Conservation (phyloP, 352 stramenopile genomes). For the Phytopythium mirpurense region DNA sequence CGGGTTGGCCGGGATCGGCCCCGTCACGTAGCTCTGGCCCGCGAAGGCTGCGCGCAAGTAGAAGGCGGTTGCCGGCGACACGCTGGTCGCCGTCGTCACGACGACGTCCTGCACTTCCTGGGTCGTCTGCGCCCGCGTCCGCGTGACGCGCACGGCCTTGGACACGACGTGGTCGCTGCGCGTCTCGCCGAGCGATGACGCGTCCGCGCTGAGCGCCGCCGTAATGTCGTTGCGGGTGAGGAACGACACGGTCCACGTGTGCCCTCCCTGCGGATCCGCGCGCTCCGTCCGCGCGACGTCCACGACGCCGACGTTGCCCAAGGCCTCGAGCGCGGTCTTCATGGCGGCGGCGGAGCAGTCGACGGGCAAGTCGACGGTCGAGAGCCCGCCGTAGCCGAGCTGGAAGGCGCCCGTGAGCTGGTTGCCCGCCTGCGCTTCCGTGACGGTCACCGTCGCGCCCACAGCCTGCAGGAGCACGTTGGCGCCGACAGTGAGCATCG, state of each 20-base stretch:
- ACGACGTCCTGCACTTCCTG: conserved; percentile 67
- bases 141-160: conserved; percentile 40
- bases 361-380: conserved; percentile 72
- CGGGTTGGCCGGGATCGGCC: conserved; percentile 77
- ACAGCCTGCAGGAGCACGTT: conserved; percentile 30
- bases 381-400: conserved; percentile 29
- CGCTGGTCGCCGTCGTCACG: conserved; percentile 38
- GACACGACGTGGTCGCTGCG: conserved; percentile 40
- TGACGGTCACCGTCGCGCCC: conserved; percentile 32
- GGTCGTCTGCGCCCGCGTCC: conserved; percentile 34
- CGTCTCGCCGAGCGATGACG: conserved; percentile 41
- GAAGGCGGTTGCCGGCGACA: conserved; percentile 36
- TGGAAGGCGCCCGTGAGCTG: conserved; percentile 67
- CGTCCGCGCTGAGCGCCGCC: conserved; percentile 20
- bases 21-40: conserved; percentile 51
- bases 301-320: conserved; percentile 46
- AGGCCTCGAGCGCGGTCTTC: conserved; percentile 47
- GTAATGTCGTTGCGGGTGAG: conserved; percentile 60
- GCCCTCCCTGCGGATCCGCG: conserved; percentile 82
- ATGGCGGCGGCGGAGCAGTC: conserved; percentile 72
- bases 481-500: conserved; percentile 38
- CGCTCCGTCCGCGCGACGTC: conserved; percentile 50
- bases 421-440: conserved; percentile 40
- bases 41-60: conserved; percentile 39
- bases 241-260: conserved; percentile 94